Evolutionary conservation across 345 rosid genomes (phyloP), one percentile per base, ranked within the genome.

Genomic region (Lagerstroemia speciosa): DNA sequence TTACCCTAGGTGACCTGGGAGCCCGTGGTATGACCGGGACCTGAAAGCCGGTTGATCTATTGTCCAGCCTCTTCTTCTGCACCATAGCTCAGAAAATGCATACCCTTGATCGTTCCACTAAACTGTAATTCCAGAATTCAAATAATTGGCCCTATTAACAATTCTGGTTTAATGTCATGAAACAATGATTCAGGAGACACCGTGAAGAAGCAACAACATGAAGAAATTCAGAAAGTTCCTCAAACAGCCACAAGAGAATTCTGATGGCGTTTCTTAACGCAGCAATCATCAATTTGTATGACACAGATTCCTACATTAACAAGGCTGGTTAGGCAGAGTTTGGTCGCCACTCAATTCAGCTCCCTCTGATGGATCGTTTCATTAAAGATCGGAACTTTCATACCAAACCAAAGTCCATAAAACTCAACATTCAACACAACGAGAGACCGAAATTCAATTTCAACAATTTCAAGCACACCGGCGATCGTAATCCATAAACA

Each of bases 1-100:
- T 75, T 79, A 94, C 99, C 84, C 96, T 87, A 52, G 75, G 76
- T 14, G 99, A 94, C 75, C 99, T 91, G 65, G 96, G 98, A 75
- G 84, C 92, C 66, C 81, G 85, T 36, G 99, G 97, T 72, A 94
- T 65, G n/a, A 65, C 72, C 4, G 82, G 78, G 72, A 91, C 75
- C 43, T 73, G 76, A 81, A 91, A 88, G 64, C 81, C 84, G 76
- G 74, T 78, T 64, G 83, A 74, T 73, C 85, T 86, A 74, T 79
- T 70, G 63, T 77, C 81, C 73, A 85, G 76, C 74, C 76, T 89
- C 87, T 84, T 88, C 78, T 87, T 91, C 74, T 77, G 62, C 86
- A 88, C 94, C 99, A 94, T 91, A 65, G 85, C 84, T 88, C 75
- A 79, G 68, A 67, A 73, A 40, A 40, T 65, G 67, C 67, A 65